A percentile compares a stretch with the other conserved stretches of the same genome.
phyloP scores from a whole-genome alignment of 2,329 filamentous ascomycete species.

The Aspergillus melleus region DNA sequence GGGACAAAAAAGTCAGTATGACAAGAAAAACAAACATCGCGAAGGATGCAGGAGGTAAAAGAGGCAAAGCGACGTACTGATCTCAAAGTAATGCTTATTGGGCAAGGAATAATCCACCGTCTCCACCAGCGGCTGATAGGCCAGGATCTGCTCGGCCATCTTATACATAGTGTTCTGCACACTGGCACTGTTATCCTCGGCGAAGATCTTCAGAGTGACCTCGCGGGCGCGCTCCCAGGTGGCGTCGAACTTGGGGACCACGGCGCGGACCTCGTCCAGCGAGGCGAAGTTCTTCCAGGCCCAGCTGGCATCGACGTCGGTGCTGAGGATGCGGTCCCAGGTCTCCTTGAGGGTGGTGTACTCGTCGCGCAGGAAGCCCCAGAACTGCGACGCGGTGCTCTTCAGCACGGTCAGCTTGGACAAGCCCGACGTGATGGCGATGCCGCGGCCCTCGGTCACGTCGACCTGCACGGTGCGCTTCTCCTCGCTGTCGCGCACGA shows the following conservation, averaged over 20 bases:
- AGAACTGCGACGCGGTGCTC: slow-evolving; percentile 94
- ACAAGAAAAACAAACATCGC: background rate
- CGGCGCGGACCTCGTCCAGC: slow-evolving; percentile 66
- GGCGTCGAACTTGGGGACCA: slow-evolving; percentile 68
- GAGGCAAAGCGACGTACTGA: slow-evolving; percentile 54
- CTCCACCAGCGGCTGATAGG: slow-evolving; percentile 68
- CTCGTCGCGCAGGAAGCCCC: slow-evolving; percentile 89
- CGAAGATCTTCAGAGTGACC: slow-evolving; percentile 90
- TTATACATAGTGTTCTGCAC: slow-evolving; percentile 99
- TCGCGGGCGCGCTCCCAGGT: slow-evolving; percentile 75
- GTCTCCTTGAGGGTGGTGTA: slow-evolving; percentile 88
- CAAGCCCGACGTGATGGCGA: slow-evolving; percentile 76
- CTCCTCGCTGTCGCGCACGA: slow-evolving; percentile 86
- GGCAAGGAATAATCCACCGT: slow-evolving; percentile 80
- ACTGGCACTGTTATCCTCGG: slow-evolving; percentile 83
- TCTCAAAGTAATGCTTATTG: slow-evolving; percentile 99
- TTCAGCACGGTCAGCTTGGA: slow-evolving; percentile 85
- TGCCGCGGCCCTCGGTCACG: slow-evolving; percentile 66
- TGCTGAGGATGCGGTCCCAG: slow-evolving; percentile 93
- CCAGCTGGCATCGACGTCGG: slow-evolving; percentile 86
- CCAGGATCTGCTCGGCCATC: slow-evolving; percentile 88
- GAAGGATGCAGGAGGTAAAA: background rate
- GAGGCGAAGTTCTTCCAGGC: slow-evolving; percentile 72
- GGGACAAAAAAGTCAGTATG: slow-evolving; percentile 6
- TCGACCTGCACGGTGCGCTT: slow-evolving; percentile 78